Evolutionary conservation across 768 basidiomycete species (phyloP), one percentile per base, ranked within the genome.

Genomic region (Amanita jacksonii): DNA sequence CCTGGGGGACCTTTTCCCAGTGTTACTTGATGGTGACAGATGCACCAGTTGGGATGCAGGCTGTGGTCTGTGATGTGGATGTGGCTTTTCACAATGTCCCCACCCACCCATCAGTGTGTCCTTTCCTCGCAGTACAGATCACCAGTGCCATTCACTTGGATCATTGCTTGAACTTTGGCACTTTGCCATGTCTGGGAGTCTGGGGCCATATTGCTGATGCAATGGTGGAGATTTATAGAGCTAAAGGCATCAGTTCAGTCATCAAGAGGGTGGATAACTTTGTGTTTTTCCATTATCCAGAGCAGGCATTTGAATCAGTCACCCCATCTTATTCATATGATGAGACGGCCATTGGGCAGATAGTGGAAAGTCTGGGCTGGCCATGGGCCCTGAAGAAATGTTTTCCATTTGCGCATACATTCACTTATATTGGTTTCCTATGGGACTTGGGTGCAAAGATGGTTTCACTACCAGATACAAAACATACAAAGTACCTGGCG

Each of bases 181-280:
- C 51, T 0, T 41, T 53, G 0, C 56, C 57, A 10, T 57, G 62
- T 1, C 49, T 52, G 1, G 59, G 57, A 0, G 50, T 66, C 3
- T 66, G 63, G 35, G 63, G 61, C 0, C 49, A 45, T 0, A 36
- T 64, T 1, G 62, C 63, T 1, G 59, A 68, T 48, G 57, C 58
- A 2, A 52, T 62, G 6, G 45, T 59, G 5, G 45, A 47, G 1
- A 52, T 68, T 1, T 51, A 56, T 0, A n/a, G 43, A 0, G n/a
- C 27, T 1, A 25, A 51, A 3, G 48, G 48, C 2, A 43, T 64
- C 4, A 24, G 52, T 1, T 52, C 54, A 0, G 32, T 60, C 4
- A 36, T 56, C 2, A 65, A 64, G 20, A 67, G 65, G 65, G 64
- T 63, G 0, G 63, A 68, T 27, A 58, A 67, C 37, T 67, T 63